Base-by-base conservation (phyloP, 2,329 filamentous ascomycete species). In the Pseudogymnoascus sp. region DNA sequence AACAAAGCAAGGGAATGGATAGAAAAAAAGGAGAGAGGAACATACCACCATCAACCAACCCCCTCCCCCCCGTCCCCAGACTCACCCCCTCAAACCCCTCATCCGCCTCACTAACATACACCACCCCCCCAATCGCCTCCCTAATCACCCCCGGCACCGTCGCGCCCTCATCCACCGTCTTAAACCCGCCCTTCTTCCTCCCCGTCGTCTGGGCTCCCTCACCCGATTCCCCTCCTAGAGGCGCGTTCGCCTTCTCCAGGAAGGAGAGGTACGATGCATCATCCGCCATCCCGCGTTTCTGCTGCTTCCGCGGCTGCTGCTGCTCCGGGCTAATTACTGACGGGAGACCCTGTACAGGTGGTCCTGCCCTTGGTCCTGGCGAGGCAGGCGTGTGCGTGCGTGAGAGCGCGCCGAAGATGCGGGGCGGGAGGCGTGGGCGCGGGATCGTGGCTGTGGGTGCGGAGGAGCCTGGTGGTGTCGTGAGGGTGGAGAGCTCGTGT, bases 211-310 rank as follows among this genome's bases (percentile, higher is more conserved):
- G 71, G 65, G 70, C 66, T 66, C 67, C 69, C 31, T 8, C n/a
- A n/a, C n/a, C 31, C 29, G 29, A 3, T 1, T 74, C 61, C 44
- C 74, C 71, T 6, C 85, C 87, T 16, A 89, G 87, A 72, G 92
- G 87, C 71, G 86, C 79, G 77, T 96, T 96, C 62, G 91, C 91
- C 79, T 95, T 95, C 73, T 95, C 83, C 64, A 97, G 81, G 73
- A 97, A 96, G 65, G 88, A 80, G 76, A 86, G 84, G 79, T 96
- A 97, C 66, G 89, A 88, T 65, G 89, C 86, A 80, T 96, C 91
- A 62, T 86, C 87, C 6, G 86, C 84, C 88, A 90, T 91, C 16
- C 69, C 68, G 16, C 62, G 13, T 44, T 59, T 62, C 42, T 65
- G n/a, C n/a, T n/a, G n/a, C n/a, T n/a, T n/a, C n/a, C n/a, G n/a